phyloP scores from a whole-genome alignment of 2,329 filamentous ascomycete genomes.

The Onygenales sp. region DNA sequence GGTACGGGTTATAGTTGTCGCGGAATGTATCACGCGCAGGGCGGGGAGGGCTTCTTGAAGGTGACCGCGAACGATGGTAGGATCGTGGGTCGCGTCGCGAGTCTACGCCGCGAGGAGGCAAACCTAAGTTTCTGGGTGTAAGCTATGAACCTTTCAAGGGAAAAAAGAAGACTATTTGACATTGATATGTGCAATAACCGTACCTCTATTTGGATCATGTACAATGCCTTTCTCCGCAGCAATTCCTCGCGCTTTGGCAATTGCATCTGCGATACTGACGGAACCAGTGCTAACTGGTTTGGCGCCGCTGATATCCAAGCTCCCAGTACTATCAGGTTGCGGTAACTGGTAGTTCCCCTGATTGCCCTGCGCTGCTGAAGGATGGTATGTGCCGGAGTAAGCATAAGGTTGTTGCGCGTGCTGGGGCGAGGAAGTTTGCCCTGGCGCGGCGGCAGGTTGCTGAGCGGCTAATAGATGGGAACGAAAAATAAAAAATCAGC shows the following conservation, averaged over 20 bases:
- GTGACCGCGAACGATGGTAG: slow-evolving; percentile 46
- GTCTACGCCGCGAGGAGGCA: slow-evolving; percentile 9
- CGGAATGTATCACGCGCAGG: slow-evolving; percentile 59
- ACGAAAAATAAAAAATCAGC: neutral
- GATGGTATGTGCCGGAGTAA: slow-evolving; percentile 37
- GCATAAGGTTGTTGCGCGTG: slow-evolving; percentile 26
- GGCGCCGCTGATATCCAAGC: slow-evolving; percentile 69
- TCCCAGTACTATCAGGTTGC: slow-evolving; percentile 49
- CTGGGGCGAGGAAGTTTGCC: slow-evolving; percentile 26
- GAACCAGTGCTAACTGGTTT: slow-evolving; percentile 71
- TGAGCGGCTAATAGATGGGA: slow-evolving; percentile 36
- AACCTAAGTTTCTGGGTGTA: neutral
- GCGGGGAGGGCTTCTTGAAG: slow-evolving; percentile 59
- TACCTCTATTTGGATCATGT: slow-evolving; percentile 33
- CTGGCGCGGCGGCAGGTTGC: slow-evolving; percentile 38
- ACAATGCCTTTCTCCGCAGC: slow-evolving; percentile 66
- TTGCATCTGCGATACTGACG: slow-evolving; percentile 72
- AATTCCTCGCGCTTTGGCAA: slow-evolving; percentile 74
- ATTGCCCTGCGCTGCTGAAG: slow-evolving; percentile 29
- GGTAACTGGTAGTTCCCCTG: slow-evolving; percentile 34
- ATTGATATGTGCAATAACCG: neutral
- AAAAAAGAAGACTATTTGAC: neutral
- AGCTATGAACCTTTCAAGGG: neutral
- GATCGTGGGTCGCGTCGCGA: slow-evolving; percentile 40
- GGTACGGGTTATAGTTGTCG: slow-evolving; percentile 72